Base-by-base conservation (phyloP, 1,139 yeast genomes). In the Geotrichum klebahnii region DNA sequence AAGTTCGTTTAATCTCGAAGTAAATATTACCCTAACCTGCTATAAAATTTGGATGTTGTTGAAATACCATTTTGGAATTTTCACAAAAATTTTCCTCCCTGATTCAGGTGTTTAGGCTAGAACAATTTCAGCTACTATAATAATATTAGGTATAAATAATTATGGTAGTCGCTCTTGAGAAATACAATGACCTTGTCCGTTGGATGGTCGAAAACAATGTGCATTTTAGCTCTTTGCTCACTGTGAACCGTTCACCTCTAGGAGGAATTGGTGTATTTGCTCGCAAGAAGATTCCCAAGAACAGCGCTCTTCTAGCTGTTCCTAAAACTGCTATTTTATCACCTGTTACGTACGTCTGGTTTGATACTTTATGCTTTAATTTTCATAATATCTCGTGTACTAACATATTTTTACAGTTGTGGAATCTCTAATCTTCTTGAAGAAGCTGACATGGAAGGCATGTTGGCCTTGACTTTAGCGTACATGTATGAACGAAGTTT, bases 191-290 rank as follows among this genome's bases (percentile, higher is more conserved):
- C 17, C 55, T 65, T 19, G 55, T 63, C 16, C 48, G 46, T 37
- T 66, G 69, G 69, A 59, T 66, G 61, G 54, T 54, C 14, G 59
- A 57, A 12, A 65, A 62, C 50, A 57, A 57, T 28, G 54, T 63
- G 24, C 51, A 58, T 43, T 51, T 66, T 34, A 59, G 64, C 36
- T 48, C 57, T 20, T 40, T 52, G 6, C 64, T 84, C 41, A 72
- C 70, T 26, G 67, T 84, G 1, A 71, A 67, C 44, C 55, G 61
- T 14, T 82, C 92, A 0, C 59, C 68, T 5, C 56, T 71, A 5
- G 88, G 90, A 1, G 95, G 96, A 0, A 60, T 80, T 3, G 96
- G 96, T 3, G 94, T 88, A 1, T 85, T 83, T 64, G 80, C 84
- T 5, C 66, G 65, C 39, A 59, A 64, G 49, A 71, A 70, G 41